Conservation (phyloP, 371 early-diverging fungal genomes). For the Basidiobolus meristosporus region DNA sequence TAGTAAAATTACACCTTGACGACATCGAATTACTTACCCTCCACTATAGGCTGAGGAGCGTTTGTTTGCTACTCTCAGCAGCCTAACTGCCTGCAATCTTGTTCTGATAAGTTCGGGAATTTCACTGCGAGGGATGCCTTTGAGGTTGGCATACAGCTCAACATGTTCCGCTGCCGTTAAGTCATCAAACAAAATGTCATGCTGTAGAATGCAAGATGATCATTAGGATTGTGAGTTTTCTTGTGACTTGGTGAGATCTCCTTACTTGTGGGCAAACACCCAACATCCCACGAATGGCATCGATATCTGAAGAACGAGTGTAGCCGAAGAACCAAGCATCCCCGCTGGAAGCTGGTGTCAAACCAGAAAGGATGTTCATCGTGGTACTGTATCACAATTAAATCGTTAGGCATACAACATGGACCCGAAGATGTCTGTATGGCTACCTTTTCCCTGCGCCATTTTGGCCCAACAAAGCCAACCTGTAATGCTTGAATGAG, state of each 20-base stretch:
- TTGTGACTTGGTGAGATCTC: background rate
- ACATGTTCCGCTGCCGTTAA: conserved; percentile 44
- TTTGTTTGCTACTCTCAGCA: conserved; percentile 17
- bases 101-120: conserved; percentile 16
- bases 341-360: conserved; percentile 33
- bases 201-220: conserved; percentile 8
- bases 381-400: no score
- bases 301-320: conserved; percentile 23
- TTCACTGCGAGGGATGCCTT: conserved; percentile 22
- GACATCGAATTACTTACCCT: no score
- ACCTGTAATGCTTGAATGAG: background rate
- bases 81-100: conserved; percentile 19
- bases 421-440: no score
- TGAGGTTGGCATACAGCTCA: conserved; percentile 34
- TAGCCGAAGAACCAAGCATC: conserved; percentile 32
- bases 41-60: conserved; percentile 30
- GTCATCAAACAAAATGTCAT: conserved; percentile 46
- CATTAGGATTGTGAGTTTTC: background rate
- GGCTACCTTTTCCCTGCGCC: conserved; percentile 65
- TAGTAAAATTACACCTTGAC: no score
- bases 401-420: no score
- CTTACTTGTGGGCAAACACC: conserved; percentile 37
- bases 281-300: conserved; percentile 31
- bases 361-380: conserved; percentile 40
- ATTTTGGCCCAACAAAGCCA: conserved; percentile 44